These are phyloP conservation scores for Ceratobasidium sp. DNA, from an alignment of 1,284 basidiomycete genomes.

Conservation along the genomic window DNA sequence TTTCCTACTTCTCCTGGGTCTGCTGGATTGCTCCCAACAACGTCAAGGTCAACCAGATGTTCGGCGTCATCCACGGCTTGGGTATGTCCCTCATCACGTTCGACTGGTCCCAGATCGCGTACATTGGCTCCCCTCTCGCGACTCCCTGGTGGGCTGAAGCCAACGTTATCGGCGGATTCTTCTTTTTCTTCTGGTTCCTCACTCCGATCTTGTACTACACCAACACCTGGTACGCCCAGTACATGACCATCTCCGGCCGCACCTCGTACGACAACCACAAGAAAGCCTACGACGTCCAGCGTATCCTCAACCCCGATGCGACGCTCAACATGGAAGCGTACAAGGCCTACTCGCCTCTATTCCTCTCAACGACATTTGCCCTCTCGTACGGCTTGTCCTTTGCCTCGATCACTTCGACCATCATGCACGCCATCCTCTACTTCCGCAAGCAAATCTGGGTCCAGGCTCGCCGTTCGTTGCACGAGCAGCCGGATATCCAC, in stretches of 20 bases:
- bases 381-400: constrained; percentile 79
- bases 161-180: constrained; percentile 85
- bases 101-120: constrained; percentile 70
- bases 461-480: constrained; percentile 69
- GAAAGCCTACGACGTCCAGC: constrained; percentile 72
- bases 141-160: constrained; percentile 74
- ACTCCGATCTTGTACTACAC: constrained; percentile 74
- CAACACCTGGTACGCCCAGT: constrained; percentile 65
- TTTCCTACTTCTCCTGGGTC: constrained; percentile 79
- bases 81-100: constrained; percentile 65
- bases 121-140: constrained; percentile 66
- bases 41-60: constrained; percentile 74
- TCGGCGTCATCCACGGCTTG: constrained; percentile 73
- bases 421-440: constrained; percentile 83
- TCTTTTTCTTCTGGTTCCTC: constrained; percentile 82
- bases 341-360: constrained; percentile 83
- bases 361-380: constrained; percentile 77
- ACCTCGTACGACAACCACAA: constrained; percentile 76
- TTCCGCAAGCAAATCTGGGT: constrained; percentile 79
- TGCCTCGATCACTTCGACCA: constrained; percentile 74
- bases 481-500: constrained; percentile 86
- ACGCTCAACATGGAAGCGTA: constrained; percentile 77
- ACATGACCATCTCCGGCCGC: constrained; percentile 66
- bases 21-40: constrained; percentile 80
- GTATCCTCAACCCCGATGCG: constrained; percentile 70